These are phyloP conservation scores for Angophora floribunda DNA, from an alignment of 345 rosid species.

Conservation along the genomic window DNA sequence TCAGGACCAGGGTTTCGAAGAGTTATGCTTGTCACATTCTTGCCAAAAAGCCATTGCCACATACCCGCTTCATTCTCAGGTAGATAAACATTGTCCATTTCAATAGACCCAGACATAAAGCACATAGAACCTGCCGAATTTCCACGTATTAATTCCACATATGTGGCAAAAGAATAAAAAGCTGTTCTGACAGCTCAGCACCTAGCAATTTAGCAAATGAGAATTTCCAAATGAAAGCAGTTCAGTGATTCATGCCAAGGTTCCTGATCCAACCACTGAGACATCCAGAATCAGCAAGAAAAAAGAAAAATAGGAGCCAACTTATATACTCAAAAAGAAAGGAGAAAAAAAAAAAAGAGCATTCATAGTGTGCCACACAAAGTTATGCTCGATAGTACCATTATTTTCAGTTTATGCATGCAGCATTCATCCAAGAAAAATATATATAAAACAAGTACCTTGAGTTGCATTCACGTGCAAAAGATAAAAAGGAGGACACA, in stretches of 20 bases:
- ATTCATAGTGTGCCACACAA: not conserved
- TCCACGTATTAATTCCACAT: not conserved
- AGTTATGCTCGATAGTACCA: not conserved
- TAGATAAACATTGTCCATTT: conserved; percentile 78
- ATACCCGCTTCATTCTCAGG: conserved; percentile 90
- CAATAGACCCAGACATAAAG: conserved; percentile 89
- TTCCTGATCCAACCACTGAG: not conserved
- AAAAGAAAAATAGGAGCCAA: not conserved
- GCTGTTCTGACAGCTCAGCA: not conserved
- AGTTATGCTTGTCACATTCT: conserved; percentile 62
- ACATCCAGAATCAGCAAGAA: not conserved
- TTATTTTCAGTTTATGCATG: not conserved
- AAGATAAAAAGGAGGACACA: not conserved
- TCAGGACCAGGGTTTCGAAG: conserved; percentile 55
- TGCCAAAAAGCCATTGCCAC: conserved; percentile 97
- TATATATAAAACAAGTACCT: not conserved
- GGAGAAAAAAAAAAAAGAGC: not conserved
- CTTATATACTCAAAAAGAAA: not conserved
- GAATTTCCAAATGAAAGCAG: not conserved
- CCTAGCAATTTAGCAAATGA: not conserved
- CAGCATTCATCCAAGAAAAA: not conserved
- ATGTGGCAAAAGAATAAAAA: not conserved
- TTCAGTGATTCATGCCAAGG: not conserved
- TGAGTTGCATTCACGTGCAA: not conserved
- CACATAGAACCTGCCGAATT: conserved; percentile 72